Evolutionary conservation across 2,329 filamentous ascomycete species (phyloP).

Genomic region (Chaetoscypha palmicola): DNA sequence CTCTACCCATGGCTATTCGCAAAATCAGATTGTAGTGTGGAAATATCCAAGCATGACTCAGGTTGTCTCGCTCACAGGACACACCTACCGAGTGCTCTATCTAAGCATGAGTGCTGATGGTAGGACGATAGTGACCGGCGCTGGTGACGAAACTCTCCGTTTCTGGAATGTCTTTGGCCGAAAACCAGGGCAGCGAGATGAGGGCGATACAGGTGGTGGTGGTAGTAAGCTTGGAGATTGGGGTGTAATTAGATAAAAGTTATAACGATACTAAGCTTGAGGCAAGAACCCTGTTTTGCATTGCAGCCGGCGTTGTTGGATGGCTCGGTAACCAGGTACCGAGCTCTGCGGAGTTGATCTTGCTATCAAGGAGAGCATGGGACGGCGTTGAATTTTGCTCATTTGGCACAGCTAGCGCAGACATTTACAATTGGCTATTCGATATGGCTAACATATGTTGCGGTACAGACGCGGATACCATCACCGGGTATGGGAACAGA

Average conservation of each 20-base stretch:
- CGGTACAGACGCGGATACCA: too few relatives aligned
- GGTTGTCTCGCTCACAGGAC: constrained; percentile 87
- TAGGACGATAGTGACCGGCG: constrained; percentile 86
- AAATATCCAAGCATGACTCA: constrained; percentile 99
- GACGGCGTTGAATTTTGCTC: neutral
- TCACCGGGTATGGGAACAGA: too few relatives aligned
- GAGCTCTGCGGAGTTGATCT: neutral
- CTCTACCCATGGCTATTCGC: constrained; percentile 91
- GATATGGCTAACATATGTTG: neutral
- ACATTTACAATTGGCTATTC: neutral
- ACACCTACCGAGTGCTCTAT: constrained; percentile 94
- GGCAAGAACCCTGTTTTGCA: too few relatives aligned
- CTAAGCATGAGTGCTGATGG: constrained; percentile 97
- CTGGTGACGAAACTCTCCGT: constrained; percentile 88
- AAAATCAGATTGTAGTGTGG: constrained; percentile 99
- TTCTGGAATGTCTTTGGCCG: constrained; percentile 97
- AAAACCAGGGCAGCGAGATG: constrained; percentile 61
- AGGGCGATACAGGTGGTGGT: constrained; percentile 54
- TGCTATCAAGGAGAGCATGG: neutral
- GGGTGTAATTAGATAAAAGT: constrained; percentile 70
- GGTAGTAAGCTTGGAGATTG: constrained; percentile 67
- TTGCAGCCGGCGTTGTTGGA: too few relatives aligned
- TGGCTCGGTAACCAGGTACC: too few relatives aligned
- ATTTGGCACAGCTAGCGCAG: neutral
- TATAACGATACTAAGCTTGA: neutral